Evolutionary conservation across 2,329 filamentous ascomycete genomes (phyloP).

Genomic region (Fusarium verticillioides): DNA sequence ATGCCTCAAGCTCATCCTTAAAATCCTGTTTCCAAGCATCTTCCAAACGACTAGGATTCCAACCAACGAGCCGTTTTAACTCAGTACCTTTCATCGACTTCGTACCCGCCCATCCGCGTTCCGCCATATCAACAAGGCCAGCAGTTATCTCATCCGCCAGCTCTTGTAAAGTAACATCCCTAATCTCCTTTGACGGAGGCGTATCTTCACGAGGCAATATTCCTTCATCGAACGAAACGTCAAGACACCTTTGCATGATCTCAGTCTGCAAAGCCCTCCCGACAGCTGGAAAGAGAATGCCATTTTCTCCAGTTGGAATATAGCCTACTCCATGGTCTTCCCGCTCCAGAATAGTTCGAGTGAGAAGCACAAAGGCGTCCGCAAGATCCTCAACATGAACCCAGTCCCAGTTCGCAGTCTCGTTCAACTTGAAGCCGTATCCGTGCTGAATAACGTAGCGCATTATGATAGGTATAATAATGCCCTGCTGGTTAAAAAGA

Average conservation of each 20-base stretch:
- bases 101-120: conserved; percentile 8
- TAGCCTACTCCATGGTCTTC: not conserved
- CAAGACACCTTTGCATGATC: not conserved
- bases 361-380: not conserved
- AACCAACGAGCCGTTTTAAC: conserved; percentile 1
- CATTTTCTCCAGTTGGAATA: not conserved
- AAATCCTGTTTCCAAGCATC: not conserved
- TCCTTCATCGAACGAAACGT: not conserved
- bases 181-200: not conserved
- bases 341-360: not conserved
- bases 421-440: not conserved
- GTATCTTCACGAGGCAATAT: not conserved
- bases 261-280: not conserved
- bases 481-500: not conserved
- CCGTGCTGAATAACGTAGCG: not conserved
- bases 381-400: not conserved
- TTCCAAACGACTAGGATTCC: not conserved
- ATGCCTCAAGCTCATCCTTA: not conserved
- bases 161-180: not conserved
- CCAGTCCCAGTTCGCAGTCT: not conserved
- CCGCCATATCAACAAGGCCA: conserved; percentile 11
- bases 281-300: not conserved
- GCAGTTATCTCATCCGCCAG: conserved; percentile 15
- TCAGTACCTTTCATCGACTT: conserved; percentile 14
- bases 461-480: not conserved